Evolutionary conservation across 2,329 filamentous ascomycete genomes (phyloP), one percentile per base, ranked within the genome.

Genomic region (Phaeosphaeria sp.): DNA sequence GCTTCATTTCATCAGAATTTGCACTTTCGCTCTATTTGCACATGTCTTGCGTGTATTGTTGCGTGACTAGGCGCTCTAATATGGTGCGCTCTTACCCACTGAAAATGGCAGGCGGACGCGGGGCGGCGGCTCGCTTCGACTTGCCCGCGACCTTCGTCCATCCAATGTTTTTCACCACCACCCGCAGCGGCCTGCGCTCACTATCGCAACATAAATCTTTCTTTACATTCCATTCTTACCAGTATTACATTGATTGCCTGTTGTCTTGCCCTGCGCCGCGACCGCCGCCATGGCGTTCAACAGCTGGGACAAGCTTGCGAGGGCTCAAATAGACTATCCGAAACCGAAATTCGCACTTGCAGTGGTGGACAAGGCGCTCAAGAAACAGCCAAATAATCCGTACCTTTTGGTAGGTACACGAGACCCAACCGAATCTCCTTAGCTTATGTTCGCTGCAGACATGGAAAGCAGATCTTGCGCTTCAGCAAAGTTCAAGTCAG

Each of bases 331-430:
- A 33, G 72, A 75, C 43, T 71, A 71, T 49, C 66, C 72, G 15
- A 76, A 72, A 58, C 64, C 73, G 39, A 77, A 76, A 62, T 69
- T 71, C 51, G 76, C 74, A 44, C 60, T 72, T 20, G 63, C 67
- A 21, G 71, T 74, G 42, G 70, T 73, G 24, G 61, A 62, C 39
- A 76, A 73, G 55, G 64, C 69, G 39, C 65, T 77, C 24, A 77
- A 77, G 59, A 77, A 76, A 55, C 66, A 64, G 8, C 69, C 74
- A 18, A 64, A 67, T 22, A 75, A 78, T 49, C 72, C 75, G n/a
- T 77, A 74, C 60, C 61, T 77, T 25, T 49, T 68, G 48, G 74
- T 73, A 71, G 44, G 59, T 58, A 17, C 39, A 18, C 18, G 13
- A 3, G 9, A 49, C 6, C 17, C 15, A 2, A 22, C 3, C 36